phyloP scores from a whole-genome alignment of 371 early-diverging fungal species.

The Rhizomucor miehei region DNA sequence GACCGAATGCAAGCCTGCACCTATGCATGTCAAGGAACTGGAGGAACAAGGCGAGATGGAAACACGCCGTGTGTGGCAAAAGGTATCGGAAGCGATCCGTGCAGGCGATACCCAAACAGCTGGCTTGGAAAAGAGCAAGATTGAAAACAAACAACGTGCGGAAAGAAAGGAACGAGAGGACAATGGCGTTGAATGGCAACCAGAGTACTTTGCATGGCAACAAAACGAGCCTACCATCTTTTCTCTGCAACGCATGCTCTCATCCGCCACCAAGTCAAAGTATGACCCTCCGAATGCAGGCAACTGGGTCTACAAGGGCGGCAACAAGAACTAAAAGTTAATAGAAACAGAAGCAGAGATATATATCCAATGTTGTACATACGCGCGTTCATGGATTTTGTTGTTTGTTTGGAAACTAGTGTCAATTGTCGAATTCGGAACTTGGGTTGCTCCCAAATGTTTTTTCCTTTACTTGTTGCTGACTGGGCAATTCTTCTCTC shows the following conservation, averaged over 20 bases:
- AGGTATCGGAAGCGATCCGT: conserved; percentile 67
- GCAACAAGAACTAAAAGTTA: background rate
- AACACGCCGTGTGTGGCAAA: conserved; percentile 68
- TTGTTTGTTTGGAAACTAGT: no score
- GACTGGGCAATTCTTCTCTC: no score
- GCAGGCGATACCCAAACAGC: conserved; percentile 64
- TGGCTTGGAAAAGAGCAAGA: conserved; percentile 61
- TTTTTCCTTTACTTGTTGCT: no score
- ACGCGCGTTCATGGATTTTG: no score
- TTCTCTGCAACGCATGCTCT: conserved; percentile 40
- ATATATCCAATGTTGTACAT: background rate
- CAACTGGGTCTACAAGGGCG: conserved; percentile 36
- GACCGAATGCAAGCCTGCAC: conserved; percentile 28
- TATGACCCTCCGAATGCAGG: conserved; percentile 34
- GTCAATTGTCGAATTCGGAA: no score
- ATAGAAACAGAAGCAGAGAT: background rate
- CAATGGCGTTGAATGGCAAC: conserved; percentile 54
- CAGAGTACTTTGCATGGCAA: conserved; percentile 54
- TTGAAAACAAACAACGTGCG: conserved; percentile 71
- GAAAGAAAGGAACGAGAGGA: conserved; percentile 61
- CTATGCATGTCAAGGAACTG: conserved; percentile 36
- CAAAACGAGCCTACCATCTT: conserved; percentile 41
- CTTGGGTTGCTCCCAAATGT: no score
- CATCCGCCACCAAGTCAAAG: conserved; percentile 32
- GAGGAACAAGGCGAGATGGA: conserved; percentile 64